Conservation (phyloP, 345 rosid species). For the Heritiera littoralis region DNA sequence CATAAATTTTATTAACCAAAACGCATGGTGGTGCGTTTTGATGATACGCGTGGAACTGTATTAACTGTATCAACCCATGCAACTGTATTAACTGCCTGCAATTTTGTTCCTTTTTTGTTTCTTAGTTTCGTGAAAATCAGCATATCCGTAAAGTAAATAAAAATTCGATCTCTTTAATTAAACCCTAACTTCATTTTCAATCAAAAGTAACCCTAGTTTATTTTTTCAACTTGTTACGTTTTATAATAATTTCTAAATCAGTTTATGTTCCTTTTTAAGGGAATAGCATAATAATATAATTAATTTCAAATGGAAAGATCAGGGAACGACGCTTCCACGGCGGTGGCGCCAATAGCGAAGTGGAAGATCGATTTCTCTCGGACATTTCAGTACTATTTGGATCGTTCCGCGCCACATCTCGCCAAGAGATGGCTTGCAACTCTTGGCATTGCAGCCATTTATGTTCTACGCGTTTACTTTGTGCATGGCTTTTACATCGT, state of each 20-base stretch:
- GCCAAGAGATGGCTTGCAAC: slow-evolving; percentile 49
- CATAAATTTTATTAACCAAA: neutral
- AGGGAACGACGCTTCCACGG: slow-evolving; percentile 36
- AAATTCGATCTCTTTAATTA: neutral
- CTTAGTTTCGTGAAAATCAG: neutral
- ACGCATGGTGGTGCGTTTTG: neutral
- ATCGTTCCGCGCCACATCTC: slow-evolving; percentile 53
- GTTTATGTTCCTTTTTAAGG: neutral
- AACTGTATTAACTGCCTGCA: slow-evolving; percentile 6
- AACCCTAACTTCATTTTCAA: neutral
- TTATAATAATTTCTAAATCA: neutral
- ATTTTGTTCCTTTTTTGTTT: neutral
- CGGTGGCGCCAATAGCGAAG: slow-evolving; percentile 42
- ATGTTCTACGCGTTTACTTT: slow-evolving; percentile 40
- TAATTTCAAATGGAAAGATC: slow-evolving; percentile 39
- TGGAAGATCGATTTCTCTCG: slow-evolving; percentile 51
- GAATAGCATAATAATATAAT: neutral
- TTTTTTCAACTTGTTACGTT: neutral
- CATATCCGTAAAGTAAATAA: neutral
- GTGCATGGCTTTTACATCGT: slow-evolving; percentile 47
- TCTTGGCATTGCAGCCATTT: slow-evolving; percentile 35
- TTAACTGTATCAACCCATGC: neutral
- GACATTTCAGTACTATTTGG: slow-evolving; percentile 52
- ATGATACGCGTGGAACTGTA: neutral
- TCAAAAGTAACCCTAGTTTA: neutral